Conservation (phyloP, 176 grass and related monocot genomes). For the Cenchrus fungigraminus region DNA sequence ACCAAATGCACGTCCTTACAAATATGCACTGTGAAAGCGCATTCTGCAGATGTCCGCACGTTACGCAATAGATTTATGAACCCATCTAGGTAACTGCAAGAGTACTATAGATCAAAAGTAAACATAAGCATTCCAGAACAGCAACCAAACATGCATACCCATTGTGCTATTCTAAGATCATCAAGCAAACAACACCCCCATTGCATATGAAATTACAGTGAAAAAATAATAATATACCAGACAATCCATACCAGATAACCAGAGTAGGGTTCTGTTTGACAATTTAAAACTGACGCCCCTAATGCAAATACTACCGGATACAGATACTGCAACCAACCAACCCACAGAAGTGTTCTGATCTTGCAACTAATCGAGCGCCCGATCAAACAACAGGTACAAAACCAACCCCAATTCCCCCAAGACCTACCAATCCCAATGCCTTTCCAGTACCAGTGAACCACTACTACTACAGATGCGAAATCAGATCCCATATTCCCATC, state of each 20-base stretch:
- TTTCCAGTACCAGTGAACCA: background rate
- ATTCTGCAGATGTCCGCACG: background rate
- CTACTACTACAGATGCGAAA: background rate
- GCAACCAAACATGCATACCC: background rate
- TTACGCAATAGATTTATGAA: background rate
- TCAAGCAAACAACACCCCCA: background rate
- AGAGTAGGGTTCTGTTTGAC: background rate
- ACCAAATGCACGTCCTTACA: slow-evolving; percentile 12
- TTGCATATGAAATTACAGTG: background rate
- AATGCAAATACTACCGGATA: background rate
- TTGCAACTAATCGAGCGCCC: background rate
- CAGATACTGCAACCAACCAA: background rate
- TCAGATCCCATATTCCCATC: background rate
- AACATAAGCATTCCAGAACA: background rate
- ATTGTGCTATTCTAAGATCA: background rate
- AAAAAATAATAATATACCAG: background rate
- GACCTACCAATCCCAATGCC: background rate
- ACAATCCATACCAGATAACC: background rate
- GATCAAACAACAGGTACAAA: background rate
- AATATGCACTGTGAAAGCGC: background rate
- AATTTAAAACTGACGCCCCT: background rate
- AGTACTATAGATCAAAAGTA: background rate
- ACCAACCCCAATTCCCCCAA: background rate
- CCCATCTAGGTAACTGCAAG: background rate
- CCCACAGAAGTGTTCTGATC: background rate